Percentiles rank a stretch among this genome's conserved stretches.
phyloP scores from a whole-genome alignment of 139 green algal species.

The Picochlorum costavermella region DNA sequence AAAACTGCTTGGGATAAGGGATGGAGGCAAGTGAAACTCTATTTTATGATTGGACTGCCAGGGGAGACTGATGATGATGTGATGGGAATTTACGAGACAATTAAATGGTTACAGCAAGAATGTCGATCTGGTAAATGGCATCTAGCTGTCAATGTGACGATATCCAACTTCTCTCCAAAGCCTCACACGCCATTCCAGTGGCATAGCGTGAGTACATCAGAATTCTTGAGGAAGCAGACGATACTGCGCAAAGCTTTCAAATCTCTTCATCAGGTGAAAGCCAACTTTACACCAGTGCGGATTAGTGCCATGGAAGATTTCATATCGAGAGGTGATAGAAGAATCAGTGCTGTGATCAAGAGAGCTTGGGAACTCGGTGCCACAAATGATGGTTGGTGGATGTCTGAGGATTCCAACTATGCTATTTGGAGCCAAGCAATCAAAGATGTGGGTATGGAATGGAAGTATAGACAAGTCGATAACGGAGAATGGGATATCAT shows the following conservation, averaged over 20 bases:
- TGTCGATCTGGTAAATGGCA: conserved; percentile 42
- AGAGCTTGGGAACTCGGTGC: conserved; percentile 65
- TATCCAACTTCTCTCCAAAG: conserved; percentile 76
- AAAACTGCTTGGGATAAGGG: conserved; percentile 63
- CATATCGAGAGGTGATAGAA: conserved; percentile 45
- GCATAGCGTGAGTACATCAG: conserved; percentile 51
- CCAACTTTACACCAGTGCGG: conserved; percentile 47
- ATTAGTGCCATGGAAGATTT: conserved; percentile 71
- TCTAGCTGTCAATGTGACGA: conserved; percentile 56
- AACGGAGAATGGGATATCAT: conserved; percentile 66
- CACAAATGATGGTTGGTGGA: conserved; percentile 65
- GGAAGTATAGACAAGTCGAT: conserved; percentile 54
- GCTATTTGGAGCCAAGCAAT: conserved; percentile 48
- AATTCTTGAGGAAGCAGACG: conserved; percentile 59
- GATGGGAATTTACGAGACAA: conserved; percentile 64
- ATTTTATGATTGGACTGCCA: conserved; percentile 66
- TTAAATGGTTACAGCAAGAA: conserved; percentile 55
- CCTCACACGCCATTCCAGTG: conserved; percentile 75
- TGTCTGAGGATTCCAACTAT: conserved; percentile 29
- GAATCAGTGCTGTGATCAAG: conserved; percentile 38
- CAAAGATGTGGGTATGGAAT: conserved; percentile 51
- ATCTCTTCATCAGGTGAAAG: conserved; percentile 50
- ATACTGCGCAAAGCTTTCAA: conserved; percentile 43
- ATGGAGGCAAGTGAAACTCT: conserved; percentile 56
- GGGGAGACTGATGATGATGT: conserved; percentile 71